Percentiles rank a stretch among this genome's conserved stretches.
Evolutionary conservation across 257 asterid species (phyloP).

Genomic region (Solanum microdontum): DNA sequence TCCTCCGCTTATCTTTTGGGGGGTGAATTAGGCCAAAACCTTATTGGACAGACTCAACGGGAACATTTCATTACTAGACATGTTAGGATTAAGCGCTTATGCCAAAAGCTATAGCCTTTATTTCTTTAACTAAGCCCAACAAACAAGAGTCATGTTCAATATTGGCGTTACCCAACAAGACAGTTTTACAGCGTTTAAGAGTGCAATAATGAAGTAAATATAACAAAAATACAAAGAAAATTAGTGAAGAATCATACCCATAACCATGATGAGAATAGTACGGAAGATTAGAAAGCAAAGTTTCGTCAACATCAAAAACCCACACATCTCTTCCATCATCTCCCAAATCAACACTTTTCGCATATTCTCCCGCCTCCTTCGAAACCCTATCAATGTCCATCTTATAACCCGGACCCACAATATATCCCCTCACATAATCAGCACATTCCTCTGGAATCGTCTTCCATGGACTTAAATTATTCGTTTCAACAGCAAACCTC

Average conservation of each 20-base stretch:
- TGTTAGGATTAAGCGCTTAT: neutral
- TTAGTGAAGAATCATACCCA: slow-evolving; percentile 33
- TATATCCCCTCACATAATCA: slow-evolving; percentile 53
- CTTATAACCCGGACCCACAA: slow-evolving; percentile 30
- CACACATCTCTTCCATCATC: slow-evolving; percentile 47
- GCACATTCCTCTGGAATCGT: slow-evolving; percentile 52
- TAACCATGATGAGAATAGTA: slow-evolving; percentile 60
- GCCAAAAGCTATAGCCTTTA: neutral
- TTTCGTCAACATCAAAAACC: slow-evolving; percentile 87
- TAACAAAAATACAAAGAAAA: neutral
- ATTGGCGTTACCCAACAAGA: neutral
- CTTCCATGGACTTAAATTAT: slow-evolving; percentile 69
- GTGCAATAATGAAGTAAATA: neutral
- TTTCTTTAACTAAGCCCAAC: neutral
- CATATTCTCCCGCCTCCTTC: slow-evolving; percentile 38
- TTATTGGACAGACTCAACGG: neutral
- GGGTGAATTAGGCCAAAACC: too few relatives aligned
- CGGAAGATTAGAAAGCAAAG: slow-evolving; percentile 81
- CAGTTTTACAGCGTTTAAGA: neutral
- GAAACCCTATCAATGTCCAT: slow-evolving; percentile 49
- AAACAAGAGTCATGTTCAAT: neutral
- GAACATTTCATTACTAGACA: neutral
- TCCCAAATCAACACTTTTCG: slow-evolving; percentile 30
- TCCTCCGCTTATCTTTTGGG: neutral
- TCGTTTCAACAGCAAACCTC: slow-evolving; percentile 87